Conservation (phyloP, 805 yeast genomes). For the Candida jianshihensis region DNA sequence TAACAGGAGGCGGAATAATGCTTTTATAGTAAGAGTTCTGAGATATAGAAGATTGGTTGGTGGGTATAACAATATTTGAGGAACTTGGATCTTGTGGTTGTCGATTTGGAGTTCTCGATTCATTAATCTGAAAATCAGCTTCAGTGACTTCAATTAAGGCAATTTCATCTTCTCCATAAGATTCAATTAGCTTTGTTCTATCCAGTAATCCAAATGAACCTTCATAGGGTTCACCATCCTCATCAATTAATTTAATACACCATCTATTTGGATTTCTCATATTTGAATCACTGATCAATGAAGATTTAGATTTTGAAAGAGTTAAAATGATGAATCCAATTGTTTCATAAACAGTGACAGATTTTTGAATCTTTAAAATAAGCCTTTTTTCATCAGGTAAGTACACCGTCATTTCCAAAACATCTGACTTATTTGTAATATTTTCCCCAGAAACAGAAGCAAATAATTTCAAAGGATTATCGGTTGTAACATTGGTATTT, state of each 20-base stretch:
- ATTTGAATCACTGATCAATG: conserved; percentile 1
- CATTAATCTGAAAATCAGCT: conserved; percentile 39
- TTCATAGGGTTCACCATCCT: conserved; percentile 89
- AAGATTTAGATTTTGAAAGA: conserved; percentile 4
- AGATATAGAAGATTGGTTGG: conserved; percentile 2
- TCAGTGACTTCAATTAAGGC: conserved; percentile 60
- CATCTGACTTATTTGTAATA: conserved; percentile 14
- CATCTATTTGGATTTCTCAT: conserved; percentile 54
- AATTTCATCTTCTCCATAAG: conserved; percentile 77
- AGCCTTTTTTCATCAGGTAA: conserved; percentile 21
- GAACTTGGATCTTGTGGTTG: conserved; percentile 2
- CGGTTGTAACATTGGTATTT: conserved; percentile 5
- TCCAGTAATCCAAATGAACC: conserved; percentile 84
- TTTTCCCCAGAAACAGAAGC: conserved; percentile 29
- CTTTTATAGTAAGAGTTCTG: conserved; percentile 32
- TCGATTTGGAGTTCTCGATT: conserved; percentile 48
- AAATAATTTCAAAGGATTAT: conserved; percentile 39
- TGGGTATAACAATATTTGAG: conserved; percentile 1
- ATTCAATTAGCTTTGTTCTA: conserved; percentile 53
- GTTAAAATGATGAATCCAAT: conserved; percentile 45
- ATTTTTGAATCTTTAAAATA: conserved; percentile 23
- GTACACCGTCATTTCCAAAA: conserved; percentile 18
- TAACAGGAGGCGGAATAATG: conserved; percentile 22
- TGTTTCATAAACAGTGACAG: conserved; percentile 43
- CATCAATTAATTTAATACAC: conserved; percentile 80